Evolutionary conservation across 495 filamentous ascomycete genomes (phyloP), one percentile per base, ranked within the genome.

Genomic region (Penicillium antarcticum): DNA sequence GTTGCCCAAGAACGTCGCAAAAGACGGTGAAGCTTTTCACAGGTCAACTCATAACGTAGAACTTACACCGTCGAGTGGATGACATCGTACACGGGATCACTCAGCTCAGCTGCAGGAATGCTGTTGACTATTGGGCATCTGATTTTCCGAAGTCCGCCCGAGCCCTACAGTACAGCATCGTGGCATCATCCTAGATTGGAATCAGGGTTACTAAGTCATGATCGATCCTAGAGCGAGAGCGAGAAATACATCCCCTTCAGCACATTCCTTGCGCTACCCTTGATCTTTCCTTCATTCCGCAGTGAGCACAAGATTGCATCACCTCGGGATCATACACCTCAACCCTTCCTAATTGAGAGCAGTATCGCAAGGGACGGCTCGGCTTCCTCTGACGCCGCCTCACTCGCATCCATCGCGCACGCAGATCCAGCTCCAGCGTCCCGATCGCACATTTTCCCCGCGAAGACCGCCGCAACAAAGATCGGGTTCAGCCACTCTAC

Each of bases 21-120:
- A 63, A 66, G 62, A 66, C 62, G 62, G 62, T 66, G 62, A 62
- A 54, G 19, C 10, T 16, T 12, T 14, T 29, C 42, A 54, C 51
- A 54, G 37, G 45, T 54, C 53, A 56, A 59, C 42, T 11, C 26
- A 29, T 8, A 48, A 32, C 26, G 26, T 23, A 10, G 14, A 17
- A 17, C 18, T 18, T 31, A 48, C 35, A 48, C 16, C 6, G 26
- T 2, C 31, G 10, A 6, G 19, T 18, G 1, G 21, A 17, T 17
- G 29, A 49, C 29, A 4, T 31, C 37, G 38, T 29, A 29, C 26
- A 8, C 26, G 26, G 26, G 5, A 29, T 29, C 5, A 24, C 11
- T 34, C 23, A 49, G n/a, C n/a, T 49, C 47, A 29, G n/a, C n/a
- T n/a, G n/a, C 19, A 9, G 17, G 18, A 12, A 41, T 49, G 17